Conservation (phyloP, 2,329 filamentous ascomycete genomes). For the Juglanconis juglandina region DNA sequence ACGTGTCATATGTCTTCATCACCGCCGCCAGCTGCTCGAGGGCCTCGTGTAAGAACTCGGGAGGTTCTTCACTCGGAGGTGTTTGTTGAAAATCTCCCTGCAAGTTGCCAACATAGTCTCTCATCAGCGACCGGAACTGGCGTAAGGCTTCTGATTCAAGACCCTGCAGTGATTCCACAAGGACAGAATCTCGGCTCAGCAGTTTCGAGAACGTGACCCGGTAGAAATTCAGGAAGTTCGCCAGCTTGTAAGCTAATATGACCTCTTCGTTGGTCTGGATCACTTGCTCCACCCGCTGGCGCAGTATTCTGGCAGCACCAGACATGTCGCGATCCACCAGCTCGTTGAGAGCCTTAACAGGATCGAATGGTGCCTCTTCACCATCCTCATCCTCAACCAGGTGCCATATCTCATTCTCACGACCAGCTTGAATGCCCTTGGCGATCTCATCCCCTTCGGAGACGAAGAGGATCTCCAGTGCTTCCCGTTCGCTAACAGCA, state of each 20-base stretch:
- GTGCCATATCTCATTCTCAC: constrained; percentile 81
- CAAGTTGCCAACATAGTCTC: constrained; percentile 72
- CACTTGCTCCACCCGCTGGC: constrained; percentile 85
- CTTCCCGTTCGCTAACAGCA: constrained; percentile 89
- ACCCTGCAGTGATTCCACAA: constrained; percentile 65
- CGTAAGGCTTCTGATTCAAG: constrained; percentile 74
- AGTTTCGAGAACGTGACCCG: constrained; percentile 78
- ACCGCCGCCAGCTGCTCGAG: constrained; percentile 74
- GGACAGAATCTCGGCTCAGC: constrained; percentile 63
- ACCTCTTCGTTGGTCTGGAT: constrained; percentile 90
- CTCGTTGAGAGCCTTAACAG: constrained; percentile 75
- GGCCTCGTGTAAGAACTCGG: constrained; percentile 76
- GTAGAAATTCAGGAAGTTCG: constrained; percentile 88
- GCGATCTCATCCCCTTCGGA: constrained; percentile 86
- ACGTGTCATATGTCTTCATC: constrained; percentile 84
- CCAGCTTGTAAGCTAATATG: constrained; percentile 82
- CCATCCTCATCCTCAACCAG: constrained; percentile 58
- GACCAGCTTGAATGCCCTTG: constrained; percentile 73
- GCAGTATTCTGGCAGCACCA: constrained; percentile 77
- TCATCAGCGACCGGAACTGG: constrained; percentile 78
- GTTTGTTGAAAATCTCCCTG: constrained; percentile 69
- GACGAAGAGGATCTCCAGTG: constrained; percentile 86
- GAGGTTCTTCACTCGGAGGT: constrained; percentile 70
- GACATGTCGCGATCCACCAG: constrained; percentile 83
- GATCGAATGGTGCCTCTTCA: constrained; percentile 62